Base-by-base conservation (phyloP, 2,329 filamentous ascomycete species). In the Paraconiothyrium sp. region DNA sequence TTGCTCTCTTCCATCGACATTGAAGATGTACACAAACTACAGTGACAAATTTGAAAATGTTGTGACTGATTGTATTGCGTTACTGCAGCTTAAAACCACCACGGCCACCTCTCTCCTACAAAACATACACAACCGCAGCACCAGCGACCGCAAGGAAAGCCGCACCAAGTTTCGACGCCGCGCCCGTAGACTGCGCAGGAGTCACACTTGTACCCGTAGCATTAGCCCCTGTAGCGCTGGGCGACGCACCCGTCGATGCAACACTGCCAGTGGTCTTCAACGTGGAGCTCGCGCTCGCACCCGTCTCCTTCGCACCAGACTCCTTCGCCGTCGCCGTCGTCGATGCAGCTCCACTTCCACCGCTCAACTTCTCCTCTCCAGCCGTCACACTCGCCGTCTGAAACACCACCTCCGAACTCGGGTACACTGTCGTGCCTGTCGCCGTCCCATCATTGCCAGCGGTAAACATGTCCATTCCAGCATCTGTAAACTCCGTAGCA, bases 101-200 rank as follows among this genome's bases (percentile, higher is more conserved):
- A 27, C 22, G 4, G 1, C 16, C 46, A 8, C 30, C 13, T 22
- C 13, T 13, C 35, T 14, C 6, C 56, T 59, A 74, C 66, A 64
- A 69, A 14, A 59, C 52, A 41, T 71, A 67, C 32, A 70, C 10
- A 16, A 61, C 67, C 54, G 65, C 71, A 30, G 65, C 72, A 39
- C 70, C 72, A 32, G 61, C 68, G 48, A 74, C 35, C 32, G 64
- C 67, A 30, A 73, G 51, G 20, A 72, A 61, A 3, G 64, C 67
- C 30, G 64, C 64, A 39, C 64, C 65, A 35, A 67, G 68, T 52
- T 58, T 67, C 11, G 56, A 47, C 48, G 70, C 72, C 13, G 66
- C 71, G 34, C 70, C 72, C 41, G 72, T 71, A 55, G 62, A 67
- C 37, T 64, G 51, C 34, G 62, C 61, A 32, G 67, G 27, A 30